A percentile compares a stretch with the other conserved stretches of the same genome.
Evolutionary conservation across 352 stramenopile species (phyloP).

Genomic region (Globisporangium nagaii): DNA sequence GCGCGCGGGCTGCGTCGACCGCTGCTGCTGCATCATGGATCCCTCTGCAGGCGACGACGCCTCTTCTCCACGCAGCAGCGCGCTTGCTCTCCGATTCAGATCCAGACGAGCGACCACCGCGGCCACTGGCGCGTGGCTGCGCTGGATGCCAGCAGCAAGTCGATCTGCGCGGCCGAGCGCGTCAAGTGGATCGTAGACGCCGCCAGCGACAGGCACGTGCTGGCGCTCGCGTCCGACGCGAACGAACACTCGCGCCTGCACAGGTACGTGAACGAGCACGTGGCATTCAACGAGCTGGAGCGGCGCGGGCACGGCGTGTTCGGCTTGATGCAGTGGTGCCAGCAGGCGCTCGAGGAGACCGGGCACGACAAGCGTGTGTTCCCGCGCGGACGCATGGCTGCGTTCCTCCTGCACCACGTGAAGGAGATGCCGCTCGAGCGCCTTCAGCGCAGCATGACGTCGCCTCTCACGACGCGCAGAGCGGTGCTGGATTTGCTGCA

Average conservation of each 20-base stretch:
- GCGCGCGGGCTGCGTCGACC: background rate
- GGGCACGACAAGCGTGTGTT: slow-evolving; percentile 51
- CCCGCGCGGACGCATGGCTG: slow-evolving; percentile 30
- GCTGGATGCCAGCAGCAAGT: slow-evolving; percentile 14
- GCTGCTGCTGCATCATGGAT: too few species aligned
- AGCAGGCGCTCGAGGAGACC: slow-evolving; percentile 58
- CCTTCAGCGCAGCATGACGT: slow-evolving; percentile 34
- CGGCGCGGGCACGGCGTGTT: slow-evolving; percentile 57
- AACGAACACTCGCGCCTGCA: slow-evolving; percentile 20
- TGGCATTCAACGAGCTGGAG: slow-evolving; percentile 60
- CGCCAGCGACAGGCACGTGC: slow-evolving; percentile 19
- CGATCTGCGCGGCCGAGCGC: slow-evolving; percentile 19
- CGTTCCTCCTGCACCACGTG: slow-evolving; percentile 50
- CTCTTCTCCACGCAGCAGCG: background rate
- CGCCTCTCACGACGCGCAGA: slow-evolving; percentile 48
- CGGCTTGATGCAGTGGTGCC: slow-evolving; percentile 54
- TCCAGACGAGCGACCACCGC: slow-evolving; percentile 12
- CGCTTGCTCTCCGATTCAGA: background rate
- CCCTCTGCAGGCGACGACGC: background rate
- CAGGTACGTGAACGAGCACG: slow-evolving; percentile 17
- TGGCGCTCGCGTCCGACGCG: slow-evolving; percentile 27
- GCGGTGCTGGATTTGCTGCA: slow-evolving; percentile 52
- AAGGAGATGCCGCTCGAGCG: slow-evolving; percentile 28
- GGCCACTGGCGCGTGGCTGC: slow-evolving; percentile 29
- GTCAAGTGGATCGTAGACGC: slow-evolving; percentile 24